phyloP scores from a whole-genome alignment of 371 early-diverging fungal genomes.

The Mucor irregularis region DNA sequence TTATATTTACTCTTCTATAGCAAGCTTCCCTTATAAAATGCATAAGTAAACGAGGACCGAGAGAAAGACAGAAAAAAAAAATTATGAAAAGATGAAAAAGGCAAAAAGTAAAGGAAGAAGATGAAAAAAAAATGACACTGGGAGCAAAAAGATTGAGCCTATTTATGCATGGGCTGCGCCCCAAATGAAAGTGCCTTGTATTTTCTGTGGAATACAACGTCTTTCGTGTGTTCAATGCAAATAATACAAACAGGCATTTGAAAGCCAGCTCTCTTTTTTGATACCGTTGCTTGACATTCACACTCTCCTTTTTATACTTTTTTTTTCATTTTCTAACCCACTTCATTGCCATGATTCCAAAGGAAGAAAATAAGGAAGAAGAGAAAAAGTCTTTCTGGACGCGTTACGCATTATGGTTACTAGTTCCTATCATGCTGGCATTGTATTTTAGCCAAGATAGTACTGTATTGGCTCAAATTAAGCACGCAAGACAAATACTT shows the following conservation, averaged over 20 bases:
- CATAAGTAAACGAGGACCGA: slow-evolving; percentile 1
- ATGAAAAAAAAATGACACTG: neutral
- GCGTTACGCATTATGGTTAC: slow-evolving; percentile 11
- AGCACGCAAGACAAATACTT: slow-evolving; percentile 59
- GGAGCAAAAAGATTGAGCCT: too few relatives aligned
- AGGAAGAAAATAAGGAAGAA: slow-evolving; percentile 4
- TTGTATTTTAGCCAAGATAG: slow-evolving; percentile 14
- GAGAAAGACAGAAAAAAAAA: neutral
- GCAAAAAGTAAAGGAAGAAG: neutral
- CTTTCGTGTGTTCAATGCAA: too few relatives aligned
- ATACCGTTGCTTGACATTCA: too few relatives aligned
- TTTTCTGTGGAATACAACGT: too few relatives aligned
- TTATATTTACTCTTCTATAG: slow-evolving; percentile 35
- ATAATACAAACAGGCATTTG: neutral
- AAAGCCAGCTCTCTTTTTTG: neutral
- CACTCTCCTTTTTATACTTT: too few relatives aligned
- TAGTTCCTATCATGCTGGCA: slow-evolving; percentile 16
- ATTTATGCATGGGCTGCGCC: neutral
- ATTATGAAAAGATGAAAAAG: neutral
- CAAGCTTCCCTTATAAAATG: slow-evolving; percentile 47
- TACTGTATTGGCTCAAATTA: slow-evolving; percentile 12
- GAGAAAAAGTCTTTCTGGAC: slow-evolving; percentile 7
- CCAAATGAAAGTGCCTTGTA: neutral
- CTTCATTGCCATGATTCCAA: too few relatives aligned
- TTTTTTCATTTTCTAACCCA: neutral